Base-by-base conservation (phyloP, 176 grass and related monocot genomes). In the Elymus sibiricus region DNA sequence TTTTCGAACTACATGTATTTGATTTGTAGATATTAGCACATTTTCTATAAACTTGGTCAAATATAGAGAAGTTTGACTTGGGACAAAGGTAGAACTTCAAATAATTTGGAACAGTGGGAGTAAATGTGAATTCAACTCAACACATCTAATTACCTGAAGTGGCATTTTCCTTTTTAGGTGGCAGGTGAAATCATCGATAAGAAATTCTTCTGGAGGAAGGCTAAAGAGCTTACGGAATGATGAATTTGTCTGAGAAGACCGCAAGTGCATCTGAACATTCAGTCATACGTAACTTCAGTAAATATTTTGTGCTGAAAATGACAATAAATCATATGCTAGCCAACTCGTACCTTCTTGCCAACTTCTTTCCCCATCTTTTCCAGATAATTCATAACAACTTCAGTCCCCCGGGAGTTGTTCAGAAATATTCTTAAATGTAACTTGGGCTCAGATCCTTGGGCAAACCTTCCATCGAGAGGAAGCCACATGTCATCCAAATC, bases 141-240 rank as follows among this genome's bases (percentile, higher is more conserved):
- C 24, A 64, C 56, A 79, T 4, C 58, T 79, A 43, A 58, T 87
- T 87, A 95, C 93, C 96, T 98, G 93, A 68, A 89, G 88, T 77
- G 82, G 93, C 93, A 95, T 86, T 94, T 94, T 98, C 86, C 92
- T 88, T 80, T 98, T 98, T 79, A 98, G 74, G 78, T 98, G 92
- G 68, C 96, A 98, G 14, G 90, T 98, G 85, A 98, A 98, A 92
- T 98, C 96, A 27, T 98, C 90, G 68, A 98, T 98, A 73, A 95
- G 88, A 80, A 98, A 98, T 87, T 98, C 96, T 95, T 98, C 93
- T 19, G 84, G 84, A 61, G 93, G 93, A 87, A 98, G 93, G 68
- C 70, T 81, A 59, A 98, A 98, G 53, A 98, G 89, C 76, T 98
- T 98, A 83, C 93, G 84, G 59, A 95, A 98, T 63, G 88, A 86